Evolutionary conservation across 345 rosid species (phyloP).

Genomic region (Eucalyptus cloeziana): DNA sequence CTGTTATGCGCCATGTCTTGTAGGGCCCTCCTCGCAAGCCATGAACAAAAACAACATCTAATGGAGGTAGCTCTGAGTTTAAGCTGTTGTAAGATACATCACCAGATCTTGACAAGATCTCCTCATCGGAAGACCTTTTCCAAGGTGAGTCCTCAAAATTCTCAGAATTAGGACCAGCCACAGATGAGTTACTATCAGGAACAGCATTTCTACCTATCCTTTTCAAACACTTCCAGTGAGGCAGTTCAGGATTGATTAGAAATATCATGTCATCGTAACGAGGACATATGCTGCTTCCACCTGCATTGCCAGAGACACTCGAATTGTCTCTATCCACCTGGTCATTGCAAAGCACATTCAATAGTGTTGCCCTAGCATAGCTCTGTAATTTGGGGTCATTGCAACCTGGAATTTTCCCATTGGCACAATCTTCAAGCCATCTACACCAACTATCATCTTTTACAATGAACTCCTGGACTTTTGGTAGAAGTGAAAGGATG

Average conservation of each 20-base stretch:
- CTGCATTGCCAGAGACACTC: slow-evolving; percentile 16
- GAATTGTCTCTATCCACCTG: slow-evolving; percentile 12
- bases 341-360: slow-evolving; percentile 58
- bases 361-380: slow-evolving; percentile 80
- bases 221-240: slow-evolving; percentile 73
- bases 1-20: slow-evolving; percentile 90
- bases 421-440: slow-evolving; percentile 97
- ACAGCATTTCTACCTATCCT: slow-evolving; percentile 11
- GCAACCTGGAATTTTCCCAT: slow-evolving; percentile 60
- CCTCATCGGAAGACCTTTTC: slow-evolving; percentile 9
- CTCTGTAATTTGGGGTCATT: slow-evolving; percentile 76
- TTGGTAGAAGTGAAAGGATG: slow-evolving; percentile 71
- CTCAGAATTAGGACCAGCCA: slow-evolving; percentile 11
- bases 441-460: slow-evolving; percentile 65
- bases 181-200: slow-evolving; percentile 7
- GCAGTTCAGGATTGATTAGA: slow-evolving; percentile 71
- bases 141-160: slow-evolving; percentile 1
- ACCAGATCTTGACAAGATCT: slow-evolving; percentile 10
- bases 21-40: slow-evolving; percentile 95
- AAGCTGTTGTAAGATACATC: slow-evolving; percentile 13
- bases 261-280: slow-evolving; percentile 62
- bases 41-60: slow-evolving; percentile 91
- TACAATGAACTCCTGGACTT: slow-evolving; percentile 56
- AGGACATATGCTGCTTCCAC: slow-evolving; percentile 38
- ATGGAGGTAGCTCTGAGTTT: slow-evolving; percentile 30